phyloP scores from a whole-genome alignment of 2,329 filamentous ascomycete genomes.

The Botryotinia calthae region DNA sequence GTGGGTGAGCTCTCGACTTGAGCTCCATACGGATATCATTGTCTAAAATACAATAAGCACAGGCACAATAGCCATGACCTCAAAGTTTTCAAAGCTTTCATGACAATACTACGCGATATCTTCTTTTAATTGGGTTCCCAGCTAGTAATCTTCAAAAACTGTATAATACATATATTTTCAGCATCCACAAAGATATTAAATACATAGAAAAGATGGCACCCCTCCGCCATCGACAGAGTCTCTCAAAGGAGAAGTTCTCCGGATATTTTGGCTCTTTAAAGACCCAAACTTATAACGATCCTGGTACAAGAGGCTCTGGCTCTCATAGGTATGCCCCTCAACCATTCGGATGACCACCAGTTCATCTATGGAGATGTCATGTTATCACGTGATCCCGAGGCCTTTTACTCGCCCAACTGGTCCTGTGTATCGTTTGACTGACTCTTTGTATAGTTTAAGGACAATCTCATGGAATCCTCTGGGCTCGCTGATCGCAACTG shows the following conservation, averaged over 20 bases:
- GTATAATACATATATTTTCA: neutral
- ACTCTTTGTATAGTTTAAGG: slow-evolving; percentile 55
- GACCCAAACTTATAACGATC: slow-evolving; percentile 69
- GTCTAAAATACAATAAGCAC: neutral
- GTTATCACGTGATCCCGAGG: neutral
- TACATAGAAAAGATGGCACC: slow-evolving; percentile 30
- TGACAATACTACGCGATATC: neutral
- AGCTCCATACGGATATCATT: neutral
- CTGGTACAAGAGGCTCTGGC: slow-evolving; percentile 50
- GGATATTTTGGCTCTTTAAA: slow-evolving; percentile 65
- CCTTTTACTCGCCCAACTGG: neutral
- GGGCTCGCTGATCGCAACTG: slow-evolving; percentile 80
- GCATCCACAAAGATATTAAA: neutral
- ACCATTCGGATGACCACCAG: neutral
- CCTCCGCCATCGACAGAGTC: slow-evolving; percentile 48
- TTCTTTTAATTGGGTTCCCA: neutral
- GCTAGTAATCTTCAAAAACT: neutral
- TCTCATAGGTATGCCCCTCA: slow-evolving; percentile 53
- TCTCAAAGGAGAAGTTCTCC: slow-evolving; percentile 70
- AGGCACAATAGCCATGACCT: neutral
- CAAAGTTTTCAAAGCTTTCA: neutral
- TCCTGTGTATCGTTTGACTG: neutral
- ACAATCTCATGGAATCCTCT: slow-evolving; percentile 87
- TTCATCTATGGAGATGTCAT: neutral
- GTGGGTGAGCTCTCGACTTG: neutral